Percentiles rank a stretch among this genome's conserved stretches.
Evolutionary conservation across 1,284 basidiomycete species (phyloP).

Genomic region (Coniferiporia sulphurascens): DNA sequence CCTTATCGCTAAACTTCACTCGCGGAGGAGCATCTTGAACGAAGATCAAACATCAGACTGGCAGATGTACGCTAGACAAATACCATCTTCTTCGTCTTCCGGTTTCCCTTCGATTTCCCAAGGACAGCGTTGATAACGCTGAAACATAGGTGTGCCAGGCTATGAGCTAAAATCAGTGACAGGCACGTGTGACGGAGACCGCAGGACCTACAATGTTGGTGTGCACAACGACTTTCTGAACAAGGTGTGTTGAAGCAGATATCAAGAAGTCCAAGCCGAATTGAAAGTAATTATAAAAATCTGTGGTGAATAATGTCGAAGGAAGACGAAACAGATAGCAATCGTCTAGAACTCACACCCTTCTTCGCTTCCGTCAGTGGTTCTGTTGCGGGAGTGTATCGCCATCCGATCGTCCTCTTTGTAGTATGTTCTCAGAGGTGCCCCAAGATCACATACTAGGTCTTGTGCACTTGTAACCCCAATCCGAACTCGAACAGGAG

Average conservation of each 20-base stretch:
- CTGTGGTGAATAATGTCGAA: slow-evolving; percentile 43
- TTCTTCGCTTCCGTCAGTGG: slow-evolving; percentile 36
- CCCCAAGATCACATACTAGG: slow-evolving; percentile 70
- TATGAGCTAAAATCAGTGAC: background rate
- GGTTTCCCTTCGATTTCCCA: slow-evolving; percentile 76
- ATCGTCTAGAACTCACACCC: slow-evolving; percentile 13
- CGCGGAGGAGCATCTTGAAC: slow-evolving; percentile 58
- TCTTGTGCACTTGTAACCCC: slow-evolving; percentile 82
- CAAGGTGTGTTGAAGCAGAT: slow-evolving; percentile 61
- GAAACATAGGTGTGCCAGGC: slow-evolving; percentile 85
- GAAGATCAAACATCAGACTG: slow-evolving; percentile 13
- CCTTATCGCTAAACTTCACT: slow-evolving; percentile 63
- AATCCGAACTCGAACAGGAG: slow-evolving; percentile 60
- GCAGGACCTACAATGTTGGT: slow-evolving; percentile 69
- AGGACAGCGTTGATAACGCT: slow-evolving; percentile 83
- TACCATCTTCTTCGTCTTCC: slow-evolving; percentile 75
- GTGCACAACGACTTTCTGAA: slow-evolving; percentile 83
- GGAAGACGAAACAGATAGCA: background rate
- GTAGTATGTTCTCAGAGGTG: slow-evolving; percentile 73
- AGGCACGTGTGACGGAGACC: background rate
- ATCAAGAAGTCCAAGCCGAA: slow-evolving; percentile 83
- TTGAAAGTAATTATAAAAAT: slow-evolving; percentile 92
- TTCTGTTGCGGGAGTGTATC: slow-evolving; percentile 56
- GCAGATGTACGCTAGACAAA: slow-evolving; percentile 4
- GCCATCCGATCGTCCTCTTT: slow-evolving; percentile 86